Evolutionary conservation across 495 filamentous ascomycete genomes (phyloP).

Genomic region (Aeminium ludgeri): DNA sequence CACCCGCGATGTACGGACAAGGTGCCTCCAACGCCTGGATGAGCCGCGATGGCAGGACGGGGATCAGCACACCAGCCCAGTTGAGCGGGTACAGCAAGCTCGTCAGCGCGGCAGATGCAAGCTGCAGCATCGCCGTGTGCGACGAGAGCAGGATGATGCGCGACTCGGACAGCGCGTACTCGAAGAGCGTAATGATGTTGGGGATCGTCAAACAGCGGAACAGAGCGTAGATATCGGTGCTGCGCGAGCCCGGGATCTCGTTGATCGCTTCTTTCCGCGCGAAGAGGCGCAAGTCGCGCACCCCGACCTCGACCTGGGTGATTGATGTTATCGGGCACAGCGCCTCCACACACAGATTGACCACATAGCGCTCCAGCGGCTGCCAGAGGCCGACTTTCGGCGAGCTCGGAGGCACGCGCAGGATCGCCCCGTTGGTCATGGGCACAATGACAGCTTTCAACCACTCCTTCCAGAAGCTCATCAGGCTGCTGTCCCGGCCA

Average conservation of each 20-base stretch:
- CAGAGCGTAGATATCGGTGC: constrained; percentile 82
- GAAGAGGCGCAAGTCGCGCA: constrained; percentile 81
- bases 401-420: constrained; percentile 72
- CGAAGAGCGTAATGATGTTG: constrained; percentile 82
- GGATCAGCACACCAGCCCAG: constrained; percentile 87
- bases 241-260: constrained; percentile 83
- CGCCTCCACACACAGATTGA: constrained; percentile 93
- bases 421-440: constrained; percentile 74
- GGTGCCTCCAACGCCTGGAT: constrained; percentile 88
- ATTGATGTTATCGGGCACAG: constrained; percentile 79
- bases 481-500: constrained; percentile 66
- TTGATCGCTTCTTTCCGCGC: constrained; percentile 85
- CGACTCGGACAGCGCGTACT: constrained; percentile 84
- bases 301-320: constrained; percentile 84
- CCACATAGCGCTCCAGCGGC: constrained; percentile 87
- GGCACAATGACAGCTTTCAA: constrained; percentile 79
- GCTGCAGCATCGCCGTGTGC: constrained; percentile 88
- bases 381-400: constrained; percentile 92
- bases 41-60: constrained; percentile 70
- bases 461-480: constrained; percentile 98
- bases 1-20: constrained; percentile 91
- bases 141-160: constrained; percentile 93
- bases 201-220: constrained; percentile 77
- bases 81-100: constrained; percentile 77
- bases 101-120: constrained; percentile 67